Evolutionary conservation across 495 filamentous ascomycete species (phyloP), one percentile per base, ranked within the genome.

Genomic region (Lophiotrema nucula): DNA sequence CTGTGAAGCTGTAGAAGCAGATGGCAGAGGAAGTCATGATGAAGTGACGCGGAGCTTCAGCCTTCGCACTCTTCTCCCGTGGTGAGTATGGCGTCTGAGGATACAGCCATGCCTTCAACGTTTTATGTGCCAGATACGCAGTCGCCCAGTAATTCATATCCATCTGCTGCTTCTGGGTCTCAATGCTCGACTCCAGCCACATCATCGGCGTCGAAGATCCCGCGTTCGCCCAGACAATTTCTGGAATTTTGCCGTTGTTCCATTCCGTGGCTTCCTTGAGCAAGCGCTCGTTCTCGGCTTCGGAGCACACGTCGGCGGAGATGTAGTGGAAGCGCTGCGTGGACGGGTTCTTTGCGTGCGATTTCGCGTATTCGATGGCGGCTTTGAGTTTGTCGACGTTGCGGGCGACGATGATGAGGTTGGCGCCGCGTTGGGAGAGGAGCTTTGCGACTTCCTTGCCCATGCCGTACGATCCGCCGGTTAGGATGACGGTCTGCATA

Each of bases 401-500:
- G 47, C 93, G 85, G 11, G 93, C 85, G 38, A 96, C 86, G 53
- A 98, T 83, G 56, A 92, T 82, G 15, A 98, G 71, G 69, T 89
- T 87, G 46, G 95, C 95, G 58, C 93, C 93, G 76, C 89, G 93
- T 50, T 75, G 71, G 3, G 93, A 81, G 18, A 97, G 80, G 52
- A 89, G 79, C 19, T 80, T 76, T 3, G 84, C 92, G 16, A 86
- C 81, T 56, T 79, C 81, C 65, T 79, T 81, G 59, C 93, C 93
- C 88, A 96, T 89, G 46, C 93, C 93, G 68, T 96, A 88, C 0
- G 95, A 97, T 49, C 84, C 92, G 35, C 93, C 93, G 12, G 93
- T 98, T 50, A 98, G 77, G 21, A 97, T 73, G 54, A 93, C 80
- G 4, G 88, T 93, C 89, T 92, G 53, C 16, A 22, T 27, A 4